phyloP scores from a whole-genome alignment of 495 filamentous ascomycete genomes.

The Penicillium herquei region DNA sequence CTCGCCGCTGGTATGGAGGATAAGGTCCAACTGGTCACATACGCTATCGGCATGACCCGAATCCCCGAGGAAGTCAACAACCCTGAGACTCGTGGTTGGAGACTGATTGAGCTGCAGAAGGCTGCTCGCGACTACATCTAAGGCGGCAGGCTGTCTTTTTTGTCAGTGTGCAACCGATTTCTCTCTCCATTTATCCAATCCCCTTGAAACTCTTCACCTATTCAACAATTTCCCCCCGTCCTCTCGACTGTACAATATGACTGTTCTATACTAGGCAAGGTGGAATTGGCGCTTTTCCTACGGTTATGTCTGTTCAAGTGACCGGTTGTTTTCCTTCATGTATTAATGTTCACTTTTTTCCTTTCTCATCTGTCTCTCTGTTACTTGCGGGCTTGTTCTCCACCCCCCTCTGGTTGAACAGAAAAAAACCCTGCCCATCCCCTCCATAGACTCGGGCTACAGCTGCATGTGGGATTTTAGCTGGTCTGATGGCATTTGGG shows the following conservation, averaged over 20 bases:
- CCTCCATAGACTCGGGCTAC: constrained; percentile 23
- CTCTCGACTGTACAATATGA: constrained; percentile 44
- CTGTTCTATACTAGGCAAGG: constrained; percentile 38
- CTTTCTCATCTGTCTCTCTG: constrained; percentile 14
- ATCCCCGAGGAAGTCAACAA: constrained; percentile 95
- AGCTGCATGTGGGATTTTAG: constrained; percentile 19
- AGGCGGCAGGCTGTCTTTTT: constrained; percentile 22
- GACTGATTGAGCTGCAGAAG: constrained; percentile 98
- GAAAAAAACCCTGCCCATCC: constrained; percentile 4
- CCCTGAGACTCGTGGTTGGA: constrained; percentile 93
- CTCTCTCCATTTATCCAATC: constrained; percentile 5
- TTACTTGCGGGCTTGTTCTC: constrained; percentile 13
- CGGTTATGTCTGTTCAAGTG: constrained; percentile 33
- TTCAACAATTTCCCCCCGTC: constrained; percentile 7
- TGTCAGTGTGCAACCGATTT: not conserved
- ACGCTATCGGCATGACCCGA: constrained; percentile 92
- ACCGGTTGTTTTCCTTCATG: constrained; percentile 25
- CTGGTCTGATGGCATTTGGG: constrained; percentile 28
- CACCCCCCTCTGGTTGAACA: constrained; percentile 1
- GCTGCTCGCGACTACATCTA: constrained; percentile 92
- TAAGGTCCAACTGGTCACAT: constrained; percentile 95
- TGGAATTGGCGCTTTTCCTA: constrained; percentile 35
- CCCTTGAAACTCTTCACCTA: constrained; percentile 4
- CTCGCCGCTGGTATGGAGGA: constrained; percentile 99
- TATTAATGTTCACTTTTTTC: constrained; percentile 28